Evolutionary conservation across 805 yeast genomes (phyloP), one percentile per base, ranked within the genome.

Genomic region (Vanderwaltozyma yarrowii): DNA sequence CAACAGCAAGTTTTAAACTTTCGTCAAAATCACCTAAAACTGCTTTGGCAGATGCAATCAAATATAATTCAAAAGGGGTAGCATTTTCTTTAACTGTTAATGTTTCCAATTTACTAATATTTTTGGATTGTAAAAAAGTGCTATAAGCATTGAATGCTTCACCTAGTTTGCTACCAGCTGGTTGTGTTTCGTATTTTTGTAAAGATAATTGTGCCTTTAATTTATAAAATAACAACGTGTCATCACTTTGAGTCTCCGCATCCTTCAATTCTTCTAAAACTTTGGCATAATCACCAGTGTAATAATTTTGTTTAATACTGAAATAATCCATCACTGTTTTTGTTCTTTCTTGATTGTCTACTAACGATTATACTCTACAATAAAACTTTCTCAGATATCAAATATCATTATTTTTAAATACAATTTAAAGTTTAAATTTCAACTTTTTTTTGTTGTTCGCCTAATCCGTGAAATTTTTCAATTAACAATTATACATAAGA

Each of bases 291-390:
- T 75, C 77, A 35, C 78, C 76, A 11, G 80, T 72, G 56, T 71
- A 78, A 60, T 75, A 78, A 41, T 72, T 73, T 50, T 74, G 78
- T 46, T 74, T 69, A 19, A 78, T 56, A 14, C 66, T 67, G 56
- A 68, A 78, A 27, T 73, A 64, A 49, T 76, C 80, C 55, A 53
- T 46, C 5, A 5, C 14, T 21, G 9, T 21, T 7, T 21, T 21
- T 6, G 9, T 21, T 7, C 9, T 7, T 6, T 21, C 23, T 9
- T 21, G 23, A 21, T 21, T 21, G 23, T 21, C 9, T 21, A 21
- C n/a, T n/a, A n/a, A n/a, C n/a, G n/a, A n/a, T n/a, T n/a, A n/a
- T n/a, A n/a, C n/a, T n/a, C n/a, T n/a, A n/a, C n/a, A n/a, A n/a
- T n/a, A n/a, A n/a, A n/a, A n/a, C n/a, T n/a, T n/a, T n/a, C n/a